phyloP scores from a whole-genome alignment of 2,329 filamentous ascomycete species.

The Ophiocordyceps robertsii region DNA sequence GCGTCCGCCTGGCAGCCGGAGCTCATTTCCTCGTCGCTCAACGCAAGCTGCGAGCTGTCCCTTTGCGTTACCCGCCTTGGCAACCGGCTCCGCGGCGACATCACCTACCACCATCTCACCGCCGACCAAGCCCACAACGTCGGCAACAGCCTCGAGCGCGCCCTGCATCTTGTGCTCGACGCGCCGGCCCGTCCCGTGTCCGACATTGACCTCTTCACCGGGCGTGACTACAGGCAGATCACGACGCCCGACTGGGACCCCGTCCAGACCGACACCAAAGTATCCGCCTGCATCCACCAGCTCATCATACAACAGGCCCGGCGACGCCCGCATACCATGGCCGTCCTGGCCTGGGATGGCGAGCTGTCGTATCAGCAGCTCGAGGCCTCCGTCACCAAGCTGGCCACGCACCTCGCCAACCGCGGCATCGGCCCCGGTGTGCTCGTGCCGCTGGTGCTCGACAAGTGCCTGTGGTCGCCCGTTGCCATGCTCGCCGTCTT shows the following conservation, averaged over 20 bases:
- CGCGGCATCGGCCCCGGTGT: conserved; percentile 37
- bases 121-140: conserved; percentile 31
- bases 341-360: conserved; percentile 31
- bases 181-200: conserved; percentile 26
- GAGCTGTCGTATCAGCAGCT: conserved; percentile 27
- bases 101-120: conserved; percentile 30
- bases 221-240: conserved; percentile 37
- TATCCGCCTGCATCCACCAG: conserved; percentile 29
- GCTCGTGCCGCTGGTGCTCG: conserved; percentile 52
- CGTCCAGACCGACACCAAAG: conserved; percentile 22
- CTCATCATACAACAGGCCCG: conserved; percentile 27
- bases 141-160: conserved; percentile 37
- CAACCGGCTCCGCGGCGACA: conserved; percentile 26
- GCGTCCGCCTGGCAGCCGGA: conserved; percentile 3
- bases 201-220: conserved; percentile 37
- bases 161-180: conserved; percentile 31
- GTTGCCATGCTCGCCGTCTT: conserved; percentile 56
- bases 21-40: conserved; percentile 3
- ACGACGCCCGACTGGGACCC: conserved; percentile 35
- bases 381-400: conserved; percentile 20
- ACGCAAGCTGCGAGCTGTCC: conserved; percentile 30
- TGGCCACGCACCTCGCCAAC: conserved; percentile 32
- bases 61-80: conserved; percentile 28
- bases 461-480: conserved; percentile 57
- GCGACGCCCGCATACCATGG: conserved; percentile 23